Evolutionary conservation across 345 rosid genomes (phyloP).

Genomic region (Pistacia integerrima): DNA sequence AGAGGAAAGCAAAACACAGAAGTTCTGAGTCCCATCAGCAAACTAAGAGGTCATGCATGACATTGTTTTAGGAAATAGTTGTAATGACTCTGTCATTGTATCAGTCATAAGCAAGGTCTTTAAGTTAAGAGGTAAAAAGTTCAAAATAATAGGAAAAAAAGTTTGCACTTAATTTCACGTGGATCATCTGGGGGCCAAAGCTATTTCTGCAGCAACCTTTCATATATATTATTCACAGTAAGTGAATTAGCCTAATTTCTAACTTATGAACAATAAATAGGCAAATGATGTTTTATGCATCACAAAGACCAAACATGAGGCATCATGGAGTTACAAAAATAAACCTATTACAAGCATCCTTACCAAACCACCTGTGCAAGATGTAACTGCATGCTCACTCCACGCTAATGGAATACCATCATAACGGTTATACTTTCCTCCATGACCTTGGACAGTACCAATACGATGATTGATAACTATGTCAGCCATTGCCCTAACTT

Average conservation of each 20-base stretch:
- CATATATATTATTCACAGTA: background rate
- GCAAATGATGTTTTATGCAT: background rate
- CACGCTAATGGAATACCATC: conserved; percentile 85
- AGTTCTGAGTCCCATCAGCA: background rate
- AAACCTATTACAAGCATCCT: conserved; percentile 16
- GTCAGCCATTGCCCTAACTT: conserved; percentile 94
- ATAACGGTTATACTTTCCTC: conserved; percentile 83
- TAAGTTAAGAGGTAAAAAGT: background rate
- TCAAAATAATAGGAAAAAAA: background rate
- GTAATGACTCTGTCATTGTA: background rate
- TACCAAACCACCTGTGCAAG: conserved; percentile 91
- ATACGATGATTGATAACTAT: conserved; percentile 92
- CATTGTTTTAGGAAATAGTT: background rate
- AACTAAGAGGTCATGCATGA: background rate
- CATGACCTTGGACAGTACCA: conserved; percentile 81
- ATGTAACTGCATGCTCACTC: conserved; percentile 87
- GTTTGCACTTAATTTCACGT: background rate
- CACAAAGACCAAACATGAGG: background rate
- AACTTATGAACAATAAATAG: background rate
- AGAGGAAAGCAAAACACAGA: background rate
- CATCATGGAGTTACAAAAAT: background rate
- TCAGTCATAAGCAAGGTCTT: background rate
- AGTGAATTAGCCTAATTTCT: background rate
- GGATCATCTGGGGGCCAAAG: background rate
- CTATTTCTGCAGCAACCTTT: conserved; percentile 3